Base-by-base conservation (phyloP, 805 yeast species). In the Starmerella apicola region DNA sequence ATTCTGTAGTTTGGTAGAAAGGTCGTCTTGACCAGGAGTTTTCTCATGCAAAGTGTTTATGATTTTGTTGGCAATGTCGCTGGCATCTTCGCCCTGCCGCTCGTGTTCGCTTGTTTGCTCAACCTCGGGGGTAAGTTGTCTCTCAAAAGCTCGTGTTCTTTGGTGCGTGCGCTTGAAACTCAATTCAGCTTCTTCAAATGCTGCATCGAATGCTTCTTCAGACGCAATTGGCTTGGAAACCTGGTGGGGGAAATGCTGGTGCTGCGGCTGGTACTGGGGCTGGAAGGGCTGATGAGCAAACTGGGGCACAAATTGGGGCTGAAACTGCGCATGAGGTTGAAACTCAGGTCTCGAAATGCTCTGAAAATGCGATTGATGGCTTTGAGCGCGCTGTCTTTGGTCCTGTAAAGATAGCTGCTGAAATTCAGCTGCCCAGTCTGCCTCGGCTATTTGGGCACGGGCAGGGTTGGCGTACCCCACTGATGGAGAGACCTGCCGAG, bases 161-260 rank as follows among this genome's bases (percentile, higher is more conserved):
- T 30, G 5, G 7, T 30, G 32, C 32, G 18, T 30, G 20, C 18
- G 32, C 7, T 26, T 12, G 29, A 44, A 34, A 21, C 35, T 35
- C 28, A 32, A 20, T 33, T 50, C 53, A 9, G 42, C 48, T n/a
- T 41, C 52, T 2, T 36, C 34, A 27, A 49, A 48, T 12, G 49
- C 52, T 15, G 29, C 41, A 17, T 43, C 46, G 17, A 48, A 39
- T 12, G 37, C 43, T 20, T n/a, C 29, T 22, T 20, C 36, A n/a
- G 26, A 3, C 18, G 25, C 21, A 5, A 15, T 18, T 3, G 36
- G 29, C 12, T 34, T 22, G 4, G 34, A 25, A 28, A 37, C 24
- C 35, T 15, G 26, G 36, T 19, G 21, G 24, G n/a, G 25, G 9
- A 13, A 15, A 32, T 29, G 34, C 16, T 31, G 34, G 38, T 16